Evolutionary conservation across 805 yeast species (phyloP).

Genomic region (Komagataella populi): DNA sequence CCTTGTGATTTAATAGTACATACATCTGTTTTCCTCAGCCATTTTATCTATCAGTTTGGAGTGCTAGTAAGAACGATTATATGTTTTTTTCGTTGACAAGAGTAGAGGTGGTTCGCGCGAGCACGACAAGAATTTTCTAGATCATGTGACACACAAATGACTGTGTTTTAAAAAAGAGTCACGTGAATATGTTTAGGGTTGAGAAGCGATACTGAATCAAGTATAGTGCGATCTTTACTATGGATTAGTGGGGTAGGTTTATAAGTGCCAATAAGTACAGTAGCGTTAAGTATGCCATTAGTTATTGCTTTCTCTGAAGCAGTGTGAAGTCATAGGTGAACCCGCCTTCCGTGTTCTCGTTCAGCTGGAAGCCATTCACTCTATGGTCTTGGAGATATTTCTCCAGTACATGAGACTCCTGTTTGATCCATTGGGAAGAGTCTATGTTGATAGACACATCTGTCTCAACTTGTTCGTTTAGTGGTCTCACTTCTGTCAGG

Average conservation of each 20-base stretch:
- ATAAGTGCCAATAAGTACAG: not conserved
- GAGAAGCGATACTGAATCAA: no score
- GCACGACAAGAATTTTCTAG: not conserved
- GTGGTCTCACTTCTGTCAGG: conserved; percentile 51
- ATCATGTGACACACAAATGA: not conserved
- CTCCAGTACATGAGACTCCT: conserved; percentile 19
- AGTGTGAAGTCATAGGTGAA: conserved; percentile 46
- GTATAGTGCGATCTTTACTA: no score
- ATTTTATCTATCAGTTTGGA: conserved; percentile 26
- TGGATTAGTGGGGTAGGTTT: not conserved
- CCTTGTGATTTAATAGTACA: conserved; percentile 23
- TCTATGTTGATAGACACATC: conserved; percentile 55
- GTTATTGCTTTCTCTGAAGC: conserved; percentile 28
- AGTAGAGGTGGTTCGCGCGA: not conserved
- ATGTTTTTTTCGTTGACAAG: not conserved
- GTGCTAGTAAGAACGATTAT: not conserved
- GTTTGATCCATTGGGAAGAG: conserved; percentile 21
- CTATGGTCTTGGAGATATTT: conserved; percentile 24
- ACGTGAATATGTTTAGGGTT: not conserved
- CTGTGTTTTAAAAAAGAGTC: not conserved
- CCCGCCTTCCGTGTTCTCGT: conserved; percentile 22
- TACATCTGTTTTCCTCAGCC: conserved; percentile 98
- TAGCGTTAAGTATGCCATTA: not conserved
- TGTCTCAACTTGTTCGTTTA: conserved; percentile 19
- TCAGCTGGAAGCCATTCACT: conserved; percentile 13